Conservation (phyloP, 495 filamentous ascomycete species). For the Penicillium turbatum region DNA sequence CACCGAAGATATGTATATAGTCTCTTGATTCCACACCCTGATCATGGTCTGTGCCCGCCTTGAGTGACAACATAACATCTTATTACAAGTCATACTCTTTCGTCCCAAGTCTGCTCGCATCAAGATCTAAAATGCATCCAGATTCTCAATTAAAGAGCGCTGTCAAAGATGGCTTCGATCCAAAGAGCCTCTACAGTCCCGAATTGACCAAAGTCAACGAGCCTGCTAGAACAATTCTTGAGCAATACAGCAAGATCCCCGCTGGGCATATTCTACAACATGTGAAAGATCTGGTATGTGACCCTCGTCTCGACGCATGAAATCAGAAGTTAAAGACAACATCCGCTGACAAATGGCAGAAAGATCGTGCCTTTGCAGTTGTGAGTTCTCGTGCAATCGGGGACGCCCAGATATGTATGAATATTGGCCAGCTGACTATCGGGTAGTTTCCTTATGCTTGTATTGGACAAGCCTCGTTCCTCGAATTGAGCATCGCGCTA, state of each 20-base stretch:
- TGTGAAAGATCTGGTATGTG: conserved; percentile 7
- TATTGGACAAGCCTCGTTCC: conserved; percentile 41
- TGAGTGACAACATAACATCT: neutral
- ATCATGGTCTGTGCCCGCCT: too few species aligned
- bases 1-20: neutral
- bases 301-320: neutral
- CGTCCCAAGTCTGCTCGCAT: neutral
- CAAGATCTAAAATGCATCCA: neutral
- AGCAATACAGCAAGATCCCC: conserved; percentile 7
- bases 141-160: neutral
- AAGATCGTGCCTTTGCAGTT: conserved; percentile 7
- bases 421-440: neutral
- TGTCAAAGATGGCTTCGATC: neutral
- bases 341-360: neutral
- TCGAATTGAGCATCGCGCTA: conserved; percentile 20
- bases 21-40: neutral
- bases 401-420: neutral
- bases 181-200: neutral
- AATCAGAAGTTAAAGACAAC: neutral
- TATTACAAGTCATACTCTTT: neutral
- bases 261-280: conserved; percentile 4
- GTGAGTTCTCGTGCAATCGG: neutral
- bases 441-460: conserved; percentile 31
- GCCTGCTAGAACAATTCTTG: neutral
- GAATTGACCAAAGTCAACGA: conserved; percentile 1